Evolutionary conservation across 2,329 filamentous ascomycete genomes (phyloP).

Genomic region (Gremmenia infestans): DNA sequence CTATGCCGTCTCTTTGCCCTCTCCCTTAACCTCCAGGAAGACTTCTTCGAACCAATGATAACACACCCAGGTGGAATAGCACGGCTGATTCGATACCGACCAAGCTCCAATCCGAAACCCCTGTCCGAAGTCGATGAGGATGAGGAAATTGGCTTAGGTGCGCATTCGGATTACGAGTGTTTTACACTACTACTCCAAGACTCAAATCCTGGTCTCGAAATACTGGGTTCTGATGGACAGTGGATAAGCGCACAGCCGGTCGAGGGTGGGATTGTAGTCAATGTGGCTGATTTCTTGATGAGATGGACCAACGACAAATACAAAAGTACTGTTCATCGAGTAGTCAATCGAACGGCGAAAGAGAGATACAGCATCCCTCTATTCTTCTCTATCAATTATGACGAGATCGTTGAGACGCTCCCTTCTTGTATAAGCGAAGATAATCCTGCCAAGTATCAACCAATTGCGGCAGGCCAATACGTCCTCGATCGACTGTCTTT

Average conservation of each 20-base stretch:
- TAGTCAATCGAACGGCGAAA: slow-evolving; percentile 46
- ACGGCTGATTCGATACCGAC: slow-evolving; percentile 46
- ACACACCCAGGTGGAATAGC: slow-evolving; percentile 40
- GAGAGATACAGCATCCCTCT: slow-evolving; percentile 54
- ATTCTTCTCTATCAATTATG: slow-evolving; percentile 40
- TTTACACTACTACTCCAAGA: slow-evolving; percentile 53
- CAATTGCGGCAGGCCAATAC: slow-evolving; percentile 29
- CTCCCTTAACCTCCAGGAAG: slow-evolving; percentile 37
- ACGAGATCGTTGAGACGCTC: slow-evolving; percentile 28
- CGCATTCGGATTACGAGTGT: slow-evolving; percentile 52
- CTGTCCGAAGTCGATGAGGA: slow-evolving; percentile 25
- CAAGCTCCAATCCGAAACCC: slow-evolving; percentile 31
- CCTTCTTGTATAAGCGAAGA: slow-evolving; percentile 26
- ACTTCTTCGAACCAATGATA: slow-evolving; percentile 37
- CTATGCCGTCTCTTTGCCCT: slow-evolving; percentile 35
- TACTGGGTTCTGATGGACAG: slow-evolving; percentile 40
- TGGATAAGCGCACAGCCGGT: slow-evolving; percentile 43
- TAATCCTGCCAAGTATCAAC: slow-evolving; percentile 25
- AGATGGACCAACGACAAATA: slow-evolving; percentile 49
- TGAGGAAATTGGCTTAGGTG: slow-evolving; percentile 35
- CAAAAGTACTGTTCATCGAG: slow-evolving; percentile 49
- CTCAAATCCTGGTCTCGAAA: slow-evolving; percentile 45
- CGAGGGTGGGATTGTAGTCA: slow-evolving; percentile 45
- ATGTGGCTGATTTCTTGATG: slow-evolving; percentile 45
- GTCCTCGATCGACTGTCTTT: slow-evolving; percentile 26